Evolutionary conservation across 768 basidiomycete species (phyloP).

Genomic region (Leccinum subtestaceum): DNA sequence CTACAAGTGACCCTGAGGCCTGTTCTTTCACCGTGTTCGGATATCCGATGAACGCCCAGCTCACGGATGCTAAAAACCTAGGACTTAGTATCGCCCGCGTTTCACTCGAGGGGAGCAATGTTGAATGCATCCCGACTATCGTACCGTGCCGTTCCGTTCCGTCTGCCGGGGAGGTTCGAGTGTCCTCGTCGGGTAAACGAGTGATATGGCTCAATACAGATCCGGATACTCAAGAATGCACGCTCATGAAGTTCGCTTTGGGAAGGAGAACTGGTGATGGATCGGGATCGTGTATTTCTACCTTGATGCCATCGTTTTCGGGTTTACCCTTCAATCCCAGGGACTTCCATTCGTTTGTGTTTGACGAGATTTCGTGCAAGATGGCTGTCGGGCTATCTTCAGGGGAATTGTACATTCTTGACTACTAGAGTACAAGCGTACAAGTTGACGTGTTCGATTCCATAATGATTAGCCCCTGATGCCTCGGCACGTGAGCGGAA

Average conservation of each 20-base stretch:
- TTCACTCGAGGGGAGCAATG: conserved; percentile 13
- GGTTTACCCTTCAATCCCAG: conserved; percentile 51
- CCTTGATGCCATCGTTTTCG: conserved; percentile 45
- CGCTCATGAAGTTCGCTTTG: conserved; percentile 51
- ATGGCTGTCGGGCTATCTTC: conserved; percentile 50
- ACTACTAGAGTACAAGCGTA: conserved; percentile 19
- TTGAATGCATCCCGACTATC: background rate
- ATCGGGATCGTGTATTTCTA: conserved; percentile 12
- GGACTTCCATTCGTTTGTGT: conserved; percentile 44
- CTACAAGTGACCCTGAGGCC: background rate
- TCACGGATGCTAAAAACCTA: background rate
- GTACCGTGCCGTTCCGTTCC: conserved; percentile 14
- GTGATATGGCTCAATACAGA: conserved; percentile 18
- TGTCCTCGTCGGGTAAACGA: conserved; percentile 20
- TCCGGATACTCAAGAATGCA: conserved; percentile 36
- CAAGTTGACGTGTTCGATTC: background rate
- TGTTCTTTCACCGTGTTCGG: conserved; percentile 18
- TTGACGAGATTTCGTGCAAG: conserved; percentile 55
- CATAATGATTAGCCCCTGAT: conserved; percentile 18
- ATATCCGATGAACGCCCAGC: background rate
- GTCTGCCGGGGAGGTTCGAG: conserved; percentile 12
- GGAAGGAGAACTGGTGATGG: conserved; percentile 12
- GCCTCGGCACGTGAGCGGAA: conserved; percentile 25
- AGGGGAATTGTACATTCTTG: conserved; percentile 51
- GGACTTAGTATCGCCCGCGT: conserved; percentile 9